Base-by-base conservation (phyloP, 495 filamentous ascomycete species). In the Tuber aestivum region DNA sequence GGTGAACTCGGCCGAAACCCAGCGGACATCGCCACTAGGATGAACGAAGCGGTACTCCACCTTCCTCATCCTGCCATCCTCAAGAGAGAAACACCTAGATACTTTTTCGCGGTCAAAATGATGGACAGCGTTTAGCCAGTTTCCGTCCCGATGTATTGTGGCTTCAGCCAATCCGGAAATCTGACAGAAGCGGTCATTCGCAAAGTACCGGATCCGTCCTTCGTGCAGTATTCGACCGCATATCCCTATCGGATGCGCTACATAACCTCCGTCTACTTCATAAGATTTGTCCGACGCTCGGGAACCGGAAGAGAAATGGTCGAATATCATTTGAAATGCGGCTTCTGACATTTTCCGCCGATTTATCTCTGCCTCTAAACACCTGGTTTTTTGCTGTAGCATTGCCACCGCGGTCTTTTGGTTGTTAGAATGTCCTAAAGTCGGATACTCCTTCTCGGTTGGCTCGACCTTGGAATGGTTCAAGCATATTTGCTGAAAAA, bases 401-500 rank as follows among this genome's bases (percentile, higher is more conserved):
- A 82, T 83, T 16, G 81, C 81, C 23, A 83, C 72, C 41, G 80
- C 71, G n/a, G 77, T 83, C 44, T 71, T 74, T 69, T 76, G 76
- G 61, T 81, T 79, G 20, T 81, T 77, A 21, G 76, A 75, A 37
- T 79, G 73, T 12, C 81, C 77, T 61, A 76, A 48, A 32, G 79
- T 70, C 7, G 74, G 69, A 40, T 74, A 80, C 68, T 80, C 79
- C 71, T 80, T 80, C 71, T 83, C 82, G 20, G 78, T 77, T 7
- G 82, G 82, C 10, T 75, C 75, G 23, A 83, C 78, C 44, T 78
- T 71, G 10, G 82, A 74, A 72, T 83, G 82, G 8, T 76, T 79
- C 21, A 77, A 72, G 65, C 82, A 83, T 40, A 83, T 83, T 69
- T 78, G 75, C 38, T 80, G 75, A n/a, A 83, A 83, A n/a, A 82